phyloP scores from a whole-genome alignment of 768 basidiomycete genomes.

The Obba rivulosa region DNA sequence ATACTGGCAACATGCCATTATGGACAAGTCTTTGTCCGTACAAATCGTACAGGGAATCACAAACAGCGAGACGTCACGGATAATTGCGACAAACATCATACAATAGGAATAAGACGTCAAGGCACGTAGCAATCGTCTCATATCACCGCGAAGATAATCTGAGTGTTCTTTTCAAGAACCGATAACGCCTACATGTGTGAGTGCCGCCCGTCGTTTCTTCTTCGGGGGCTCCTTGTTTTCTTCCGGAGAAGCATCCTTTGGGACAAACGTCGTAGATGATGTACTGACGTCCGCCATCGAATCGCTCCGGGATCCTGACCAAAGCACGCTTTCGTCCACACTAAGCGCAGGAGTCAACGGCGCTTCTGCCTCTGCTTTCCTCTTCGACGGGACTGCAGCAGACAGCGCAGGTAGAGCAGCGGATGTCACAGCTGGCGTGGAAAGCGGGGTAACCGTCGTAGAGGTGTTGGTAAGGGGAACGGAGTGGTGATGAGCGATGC shows the following conservation, averaged over 20 bases:
- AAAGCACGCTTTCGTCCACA: slow-evolving; percentile 19
- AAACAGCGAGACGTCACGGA: not conserved
- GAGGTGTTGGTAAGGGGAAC: slow-evolving; percentile 23
- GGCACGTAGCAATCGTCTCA: not conserved
- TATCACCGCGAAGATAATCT: not conserved
- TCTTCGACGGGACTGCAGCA: slow-evolving; percentile 22
- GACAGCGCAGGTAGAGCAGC: slow-evolving; percentile 16
- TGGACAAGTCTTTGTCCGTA: not conserved
- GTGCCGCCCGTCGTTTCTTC: slow-evolving; percentile 79
- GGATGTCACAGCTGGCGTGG: slow-evolving; percentile 22
- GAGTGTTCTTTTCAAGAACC: slow-evolving; percentile 6
- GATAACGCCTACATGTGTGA: slow-evolving; percentile 62
- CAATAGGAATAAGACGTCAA: not conserved
- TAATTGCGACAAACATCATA: not conserved
- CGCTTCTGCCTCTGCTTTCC: slow-evolving; percentile 23
- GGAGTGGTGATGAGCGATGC: slow-evolving; percentile 82
- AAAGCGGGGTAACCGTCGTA: slow-evolving; percentile 19
- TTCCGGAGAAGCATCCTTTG: slow-evolving; percentile 6
- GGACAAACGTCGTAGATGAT: no score
- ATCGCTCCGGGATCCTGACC: not conserved
- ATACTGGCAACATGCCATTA: not conserved
- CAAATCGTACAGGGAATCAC: not conserved
- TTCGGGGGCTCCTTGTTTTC: slow-evolving; percentile 57
- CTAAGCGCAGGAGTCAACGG: slow-evolving; percentile 29
- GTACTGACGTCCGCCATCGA: slow-evolving; percentile 15